Base-by-base conservation (phyloP, 106 monocot species). In the Amphibolis antarctica region DNA sequence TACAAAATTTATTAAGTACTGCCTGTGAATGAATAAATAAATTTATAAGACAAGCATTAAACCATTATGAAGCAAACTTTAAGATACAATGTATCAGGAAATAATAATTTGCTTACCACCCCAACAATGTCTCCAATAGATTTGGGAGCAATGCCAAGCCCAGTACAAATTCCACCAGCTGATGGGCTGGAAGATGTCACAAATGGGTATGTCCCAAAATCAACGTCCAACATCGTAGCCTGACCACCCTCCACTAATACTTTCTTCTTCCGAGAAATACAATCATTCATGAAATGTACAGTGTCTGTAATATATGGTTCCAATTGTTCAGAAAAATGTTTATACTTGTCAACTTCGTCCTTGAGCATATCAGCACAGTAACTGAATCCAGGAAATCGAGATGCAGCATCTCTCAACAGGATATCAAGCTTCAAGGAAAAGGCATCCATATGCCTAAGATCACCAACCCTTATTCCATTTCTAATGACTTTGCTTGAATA, bases 191-290 rank as follows among this genome's bases (percentile, higher is more conserved):
- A 96, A 60, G 94, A 96, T 27, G 94, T 96, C 21, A 96, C 94
- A 76, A 89, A 96, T 27, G 94, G 94, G 56, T 96, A 96, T 4
- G 94, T 96, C 24, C 94, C 94, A 70, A 96, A 96, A 71, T 96
- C 94, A 49, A 96, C 84, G 65, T 96, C 94, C 69, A 96, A 53
- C 89, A 96, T 96, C 9, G 94, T 96, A 9, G 89, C 94, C 59
- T 96, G 94, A 73, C 89, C 94, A 64, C 94, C 94, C 74, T 96
- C 94, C 53, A 96, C 94, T 56, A 96, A 78, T 52, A 96, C 75
- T 61, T 84, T 86, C 89, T 86, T 96, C 48, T 83, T 81, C 36
- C 84, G 59, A 20, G 63, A 10, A 12, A 96, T 78, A 11, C 79
- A 76, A 18, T 90, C 59, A 53, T 96, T 84, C 71, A 96, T 82